Percentiles rank a stretch among this genome's conserved stretches.
phyloP scores from a whole-genome alignment of 495 filamentous ascomycete species.

The Penicillium chermesinum region DNA sequence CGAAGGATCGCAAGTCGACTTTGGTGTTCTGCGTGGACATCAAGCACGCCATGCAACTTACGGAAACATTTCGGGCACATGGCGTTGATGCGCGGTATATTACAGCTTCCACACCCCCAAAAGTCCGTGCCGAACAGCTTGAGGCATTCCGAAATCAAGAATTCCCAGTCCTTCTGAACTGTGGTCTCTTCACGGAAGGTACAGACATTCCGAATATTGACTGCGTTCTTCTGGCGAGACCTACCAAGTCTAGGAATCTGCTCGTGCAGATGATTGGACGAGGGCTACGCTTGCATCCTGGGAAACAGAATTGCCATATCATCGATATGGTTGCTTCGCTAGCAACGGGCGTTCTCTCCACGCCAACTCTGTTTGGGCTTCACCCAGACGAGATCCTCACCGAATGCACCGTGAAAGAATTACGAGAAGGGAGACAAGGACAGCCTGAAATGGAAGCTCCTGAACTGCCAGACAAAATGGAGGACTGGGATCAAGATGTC shows the following conservation, averaged over 20 bases:
- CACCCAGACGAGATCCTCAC: slow-evolving; percentile 77
- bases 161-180: slow-evolving; percentile 88
- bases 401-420: slow-evolving; percentile 49
- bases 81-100: slow-evolving; percentile 82
- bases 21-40: slow-evolving; percentile 91
- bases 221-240: slow-evolving; percentile 82
- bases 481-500: slow-evolving; percentile 20
- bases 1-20: slow-evolving; percentile 69
- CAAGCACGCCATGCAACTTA: slow-evolving; percentile 68
- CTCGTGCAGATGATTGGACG: slow-evolving; percentile 97
- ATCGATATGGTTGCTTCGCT: slow-evolving; percentile 93
- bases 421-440: slow-evolving; percentile 41
- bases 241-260: slow-evolving; percentile 84
- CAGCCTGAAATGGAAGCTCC: not conserved
- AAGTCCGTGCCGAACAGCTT: slow-evolving; percentile 59
- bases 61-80: slow-evolving; percentile 64
- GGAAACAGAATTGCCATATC: slow-evolving; percentile 85
- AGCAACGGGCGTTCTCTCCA: slow-evolving; percentile 75
- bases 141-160: slow-evolving; percentile 69
- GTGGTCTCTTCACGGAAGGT: slow-evolving; percentile 92
- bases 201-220: slow-evolving; percentile 98
- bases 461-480: not conserved
- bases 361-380: slow-evolving; percentile 88
- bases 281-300: slow-evolving; percentile 75
- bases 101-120: slow-evolving; percentile 67